Evolutionary conservation across 2,329 filamentous ascomycete species (phyloP).

Genomic region (Aspergillus jensenii): DNA sequence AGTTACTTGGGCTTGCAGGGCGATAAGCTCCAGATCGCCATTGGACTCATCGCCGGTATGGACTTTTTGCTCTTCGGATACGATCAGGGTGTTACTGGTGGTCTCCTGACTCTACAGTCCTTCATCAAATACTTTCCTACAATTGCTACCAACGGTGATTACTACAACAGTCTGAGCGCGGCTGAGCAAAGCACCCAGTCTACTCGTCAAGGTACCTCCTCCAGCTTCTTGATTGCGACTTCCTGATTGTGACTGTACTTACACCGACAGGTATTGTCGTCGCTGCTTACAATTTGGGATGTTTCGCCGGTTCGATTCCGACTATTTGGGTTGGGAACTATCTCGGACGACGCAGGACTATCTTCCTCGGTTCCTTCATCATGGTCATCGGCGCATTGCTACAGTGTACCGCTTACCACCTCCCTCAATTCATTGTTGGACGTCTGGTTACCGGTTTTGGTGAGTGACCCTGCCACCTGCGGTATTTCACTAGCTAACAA

Average conservation of each 20-base stretch:
- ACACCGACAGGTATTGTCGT: slow-evolving; percentile 35
- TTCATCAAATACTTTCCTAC: slow-evolving; percentile 45
- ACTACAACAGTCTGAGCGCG: slow-evolving; percentile 15
- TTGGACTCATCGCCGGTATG: slow-evolving; percentile 45
- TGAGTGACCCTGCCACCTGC: slow-evolving; percentile 1
- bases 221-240: background rate
- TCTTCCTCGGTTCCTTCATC: slow-evolving; percentile 50
- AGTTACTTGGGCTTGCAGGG: slow-evolving; percentile 43
- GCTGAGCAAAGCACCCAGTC: slow-evolving; percentile 26
- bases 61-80: slow-evolving; percentile 41
- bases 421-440: slow-evolving; percentile 53
- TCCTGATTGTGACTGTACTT: background rate
- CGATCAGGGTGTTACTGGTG: slow-evolving; percentile 46
- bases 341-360: slow-evolving; percentile 52
- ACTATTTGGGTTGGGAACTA: slow-evolving; percentile 54
- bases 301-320: slow-evolving; percentile 51
- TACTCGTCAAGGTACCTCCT: slow-evolving; percentile 34
- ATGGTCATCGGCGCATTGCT: slow-evolving; percentile 53
- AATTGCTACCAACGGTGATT: slow-evolving; percentile 32
- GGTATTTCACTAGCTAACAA: background rate
- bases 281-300: slow-evolving; percentile 50
- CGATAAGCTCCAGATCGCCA: slow-evolving; percentile 42
- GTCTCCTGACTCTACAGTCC: slow-evolving; percentile 42
- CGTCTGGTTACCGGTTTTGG: slow-evolving; percentile 54
- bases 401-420: slow-evolving; percentile 48